phyloP scores from a whole-genome alignment of 1,139 yeast species.

The Schwanniomyces etchellsii region DNA sequence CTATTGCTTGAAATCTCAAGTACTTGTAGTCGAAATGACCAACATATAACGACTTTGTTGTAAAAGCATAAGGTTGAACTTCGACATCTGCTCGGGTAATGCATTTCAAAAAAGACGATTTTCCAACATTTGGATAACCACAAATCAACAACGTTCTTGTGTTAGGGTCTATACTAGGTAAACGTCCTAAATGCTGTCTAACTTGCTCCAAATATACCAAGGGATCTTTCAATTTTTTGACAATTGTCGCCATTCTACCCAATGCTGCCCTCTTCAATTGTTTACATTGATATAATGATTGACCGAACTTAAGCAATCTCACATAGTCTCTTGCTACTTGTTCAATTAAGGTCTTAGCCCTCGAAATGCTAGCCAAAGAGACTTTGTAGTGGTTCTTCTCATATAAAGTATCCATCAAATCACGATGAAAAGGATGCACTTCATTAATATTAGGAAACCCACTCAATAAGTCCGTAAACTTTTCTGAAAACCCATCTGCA shows the following conservation, averaged over 20 bases:
- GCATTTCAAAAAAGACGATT: constrained; percentile 87
- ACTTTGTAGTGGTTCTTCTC: constrained; percentile 98
- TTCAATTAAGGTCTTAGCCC: constrained; percentile 91
- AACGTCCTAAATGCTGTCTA: constrained; percentile 97
- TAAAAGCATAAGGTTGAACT: constrained; percentile 98
- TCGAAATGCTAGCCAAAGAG: constrained; percentile 90
- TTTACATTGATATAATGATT: constrained; percentile 95
- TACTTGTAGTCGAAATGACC: constrained; percentile 98
- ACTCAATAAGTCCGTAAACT: constrained; percentile 73
- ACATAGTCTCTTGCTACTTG: constrained; percentile 94
- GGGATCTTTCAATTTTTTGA: constrained; percentile 92
- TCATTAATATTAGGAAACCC: constrained; percentile 97
- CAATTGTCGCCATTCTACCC: constrained; percentile 99
- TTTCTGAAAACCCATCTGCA: constrained; percentile 92
- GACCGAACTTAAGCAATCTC: constrained; percentile 92
- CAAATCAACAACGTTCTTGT: constrained; percentile 95
- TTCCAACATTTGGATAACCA: constrained; percentile 99
- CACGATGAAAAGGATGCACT: constrained; percentile 97
- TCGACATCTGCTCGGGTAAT: constrained; percentile 98
- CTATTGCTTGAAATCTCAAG: constrained; percentile 96
- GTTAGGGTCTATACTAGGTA: constrained; percentile 97
- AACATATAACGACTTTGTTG: constrained; percentile 90
- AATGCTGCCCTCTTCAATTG: constrained; percentile 97
- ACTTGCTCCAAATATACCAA: constrained; percentile 92
- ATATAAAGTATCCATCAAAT: constrained; percentile 92